Base-by-base conservation (phyloP, 805 yeast genomes). In the Nakazawaea populi region DNA sequence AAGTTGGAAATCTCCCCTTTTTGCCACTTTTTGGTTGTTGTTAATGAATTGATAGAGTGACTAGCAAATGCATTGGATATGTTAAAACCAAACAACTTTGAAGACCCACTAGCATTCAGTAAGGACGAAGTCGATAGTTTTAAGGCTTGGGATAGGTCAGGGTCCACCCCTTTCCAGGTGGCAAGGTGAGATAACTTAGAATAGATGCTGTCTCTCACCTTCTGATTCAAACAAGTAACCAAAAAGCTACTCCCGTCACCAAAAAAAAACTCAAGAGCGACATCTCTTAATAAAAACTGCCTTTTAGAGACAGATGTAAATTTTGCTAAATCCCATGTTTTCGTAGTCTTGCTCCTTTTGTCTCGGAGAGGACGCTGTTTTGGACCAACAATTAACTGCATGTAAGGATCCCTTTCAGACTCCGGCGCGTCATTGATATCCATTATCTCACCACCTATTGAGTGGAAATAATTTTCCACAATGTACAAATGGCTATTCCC, bases 1-100 rank as follows among this genome's bases (percentile, higher is more conserved):
- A 89, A 90, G 60, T 89, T 89, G 0, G 96, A 87, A 60, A 90
- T 76, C 55, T 84, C 83, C 1, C 96, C 96, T 47, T 65, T 70
- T 55, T 73, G 76, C 97, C 97, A 89, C 57, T 79, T 78, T 54
- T 72, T 76, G 0, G 96, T 85, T 0, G 84, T 82, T 2, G 74
- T 64, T 10, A 75, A 67, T 53, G 69, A 57, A 50, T 68, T 59
- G 54, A 63, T 54, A 9, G 27, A 24, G 30, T 18, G 32, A 37
- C 68, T 59, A 4, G 74, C 63, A 56, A 82, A 76, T 0, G 74
- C 82, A 54, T 64, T 72, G 4, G 76, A 71, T 10, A 80, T 54
- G 53, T 52, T 14, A 54, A 47, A 46, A 53, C 50, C 46, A 29
- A 52, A 52, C 5, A 55, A 11, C 10, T 41, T 51, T 2, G 55